Evolutionary conservation across 495 filamentous ascomycete genomes (phyloP).

Genomic region (Aspergillus biplanus): DNA sequence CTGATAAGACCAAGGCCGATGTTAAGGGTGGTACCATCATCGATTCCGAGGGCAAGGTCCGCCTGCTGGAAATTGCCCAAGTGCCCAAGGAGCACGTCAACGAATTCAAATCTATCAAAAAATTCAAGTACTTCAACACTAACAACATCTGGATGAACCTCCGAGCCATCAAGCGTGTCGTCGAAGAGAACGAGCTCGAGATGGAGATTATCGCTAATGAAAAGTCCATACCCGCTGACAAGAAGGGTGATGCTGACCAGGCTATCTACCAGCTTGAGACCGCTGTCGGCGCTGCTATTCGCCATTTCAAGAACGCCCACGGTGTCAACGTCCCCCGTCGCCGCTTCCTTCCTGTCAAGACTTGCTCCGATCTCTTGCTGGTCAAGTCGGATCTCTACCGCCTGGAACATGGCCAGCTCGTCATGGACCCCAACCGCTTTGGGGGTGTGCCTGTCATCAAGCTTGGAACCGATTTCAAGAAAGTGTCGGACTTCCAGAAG

Average conservation of each 20-base stretch:
- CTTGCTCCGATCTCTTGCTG: slow-evolving; percentile 98
- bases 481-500: slow-evolving; percentile 99
- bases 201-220: slow-evolving; percentile 99
- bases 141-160: slow-evolving; percentile 99
- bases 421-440: slow-evolving; percentile 95
- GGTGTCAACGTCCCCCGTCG: slow-evolving; percentile 98
- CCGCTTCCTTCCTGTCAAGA: slow-evolving; percentile 99
- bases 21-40: slow-evolving; percentile 99
- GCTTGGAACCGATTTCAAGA: slow-evolving; percentile 99
- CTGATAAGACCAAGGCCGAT: slow-evolving; percentile 99
- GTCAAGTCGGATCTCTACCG: slow-evolving; percentile 99
- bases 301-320: slow-evolving; percentile 97
- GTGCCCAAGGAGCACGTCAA: slow-evolving; percentile 99
- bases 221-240: slow-evolving; percentile 97
- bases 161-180: slow-evolving; percentile 95
- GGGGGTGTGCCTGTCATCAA: slow-evolving; percentile 99
- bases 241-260: slow-evolving; percentile 98
- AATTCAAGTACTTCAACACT: slow-evolving; percentile 99
- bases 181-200: slow-evolving; percentile 97
- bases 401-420: slow-evolving; percentile 96
- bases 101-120: slow-evolving; percentile 99
- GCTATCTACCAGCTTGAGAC: slow-evolving; percentile 98
- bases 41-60: slow-evolving; percentile 95
- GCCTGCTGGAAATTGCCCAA: slow-evolving; percentile 97
- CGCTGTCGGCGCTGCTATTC: slow-evolving; percentile 96